Base-by-base conservation (phyloP, 345 rosid species). In the Luvunga scandens region DNA sequence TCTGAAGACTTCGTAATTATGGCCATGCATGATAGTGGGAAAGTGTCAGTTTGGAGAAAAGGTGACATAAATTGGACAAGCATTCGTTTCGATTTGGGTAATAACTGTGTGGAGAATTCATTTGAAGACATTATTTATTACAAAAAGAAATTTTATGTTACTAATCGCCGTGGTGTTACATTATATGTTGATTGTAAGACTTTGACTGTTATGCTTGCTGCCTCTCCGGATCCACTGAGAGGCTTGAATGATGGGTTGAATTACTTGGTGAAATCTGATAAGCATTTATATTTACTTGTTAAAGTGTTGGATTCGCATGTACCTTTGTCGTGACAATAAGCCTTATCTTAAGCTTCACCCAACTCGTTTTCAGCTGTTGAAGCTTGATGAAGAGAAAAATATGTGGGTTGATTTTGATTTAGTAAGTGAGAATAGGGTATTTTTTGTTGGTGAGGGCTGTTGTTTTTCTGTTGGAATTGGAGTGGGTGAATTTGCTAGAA, bases 371-470 rank as follows among this genome's bases (percentile, higher is more conserved):
- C 74, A 31, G 65, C 79, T 77, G 2, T 67, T 73, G 63, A 78
- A 72, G 84, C 70, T 81, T 39, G 82, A 84, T 63, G 78, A 84
- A 60, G 86, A 78, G 1, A 59, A 65, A 67, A 78, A 77, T 6
- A 33, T 30, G 7, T 81, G 86, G 86, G 73, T 72, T 67, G 72
- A 78, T 45, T 45, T 45, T 45, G 18, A 45, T 45, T 12, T 45
- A 45, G 3, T 13, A 45, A 45, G 50, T 45, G 80, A 69, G 19
- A 82, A 78, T 75, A 64, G 67, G 68, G 72, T 72, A 13, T 84
- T 84, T 56, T 72, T 77, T 24, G 24, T 83, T 56, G 75, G 72
- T 22, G 22, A 24, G 0, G 84, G 76, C 2, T 75, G 82, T 50
- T 64, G 39, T 9, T 66, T 80, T 18, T 80, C 81, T 5, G 38